Evolutionary conservation across 805 yeast species (phyloP).

Genomic region (Candida qinlingensis): DNA sequence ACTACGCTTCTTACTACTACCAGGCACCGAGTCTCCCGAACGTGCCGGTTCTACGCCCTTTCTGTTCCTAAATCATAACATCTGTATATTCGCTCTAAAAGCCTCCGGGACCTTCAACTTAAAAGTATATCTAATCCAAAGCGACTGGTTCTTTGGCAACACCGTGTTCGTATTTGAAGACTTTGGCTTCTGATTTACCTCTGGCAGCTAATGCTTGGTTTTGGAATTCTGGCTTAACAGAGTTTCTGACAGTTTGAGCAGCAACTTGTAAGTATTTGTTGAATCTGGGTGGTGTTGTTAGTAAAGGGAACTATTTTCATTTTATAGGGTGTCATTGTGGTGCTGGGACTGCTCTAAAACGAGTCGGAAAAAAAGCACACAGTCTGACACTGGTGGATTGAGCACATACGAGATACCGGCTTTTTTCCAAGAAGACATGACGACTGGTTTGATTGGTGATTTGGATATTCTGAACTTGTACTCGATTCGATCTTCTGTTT

Average conservation of each 20-base stretch:
- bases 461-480: not conserved
- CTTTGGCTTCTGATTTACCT: constrained; percentile 68
- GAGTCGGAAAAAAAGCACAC: too few relatives aligned
- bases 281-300: constrained; percentile 34
- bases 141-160: constrained; percentile 33
- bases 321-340: too few relatives aligned
- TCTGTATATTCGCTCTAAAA: not conserved
- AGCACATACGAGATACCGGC: constrained; percentile 56
- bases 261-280: constrained; percentile 89
- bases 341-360: not conserved
- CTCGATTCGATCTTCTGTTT: not conserved
- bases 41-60: not conserved
- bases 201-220: constrained; percentile 64
- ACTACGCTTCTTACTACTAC: too few relatives aligned
- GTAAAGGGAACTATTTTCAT: constrained; percentile 2
- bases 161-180: constrained; percentile 70
- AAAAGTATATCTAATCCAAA: constrained; percentile 16
- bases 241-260: constrained; percentile 81
- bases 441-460: constrained; percentile 8
- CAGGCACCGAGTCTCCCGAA: too few relatives aligned
- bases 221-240: constrained; percentile 83
- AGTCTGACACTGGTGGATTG: too few relatives aligned
- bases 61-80: constrained; percentile 2
- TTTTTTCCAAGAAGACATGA: constrained; percentile 58
- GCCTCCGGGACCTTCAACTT: not conserved